Evolutionary conservation across 83 land plant species (phyloP), one percentile per base, ranked within the genome.

Genomic region (Diphasiastrum complanatum): DNA sequence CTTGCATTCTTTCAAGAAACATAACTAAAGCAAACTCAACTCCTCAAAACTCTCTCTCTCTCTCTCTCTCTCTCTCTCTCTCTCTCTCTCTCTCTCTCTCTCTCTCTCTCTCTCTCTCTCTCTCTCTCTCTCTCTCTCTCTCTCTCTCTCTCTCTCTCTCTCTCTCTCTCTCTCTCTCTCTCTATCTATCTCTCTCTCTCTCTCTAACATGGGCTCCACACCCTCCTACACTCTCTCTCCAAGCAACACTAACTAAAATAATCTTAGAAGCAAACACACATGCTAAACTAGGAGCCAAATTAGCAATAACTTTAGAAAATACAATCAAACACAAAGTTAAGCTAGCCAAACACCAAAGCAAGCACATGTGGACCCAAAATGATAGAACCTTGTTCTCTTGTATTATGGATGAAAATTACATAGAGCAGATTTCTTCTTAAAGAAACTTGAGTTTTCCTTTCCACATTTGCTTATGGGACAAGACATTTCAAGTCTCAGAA

Each of bases 31-130:
- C 8, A 8, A 16, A 8, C 19, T 3, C 19, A 3, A 3, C 11
- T 47, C 49, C 24, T 25, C 24, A 20, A 19, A 20, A 19, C 49
- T 47, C 49, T 47, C 49, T 47, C 49, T 47, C 49, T 47, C 49
- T 47, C 49, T 47, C 49, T 47, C 49, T 47, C 49, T 47, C 49
- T 47, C 49, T 47, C 49, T 47, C 49, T 47, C 49, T 47, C 49
- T 47, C 49, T 47, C 49, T 47, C 49, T 47, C 49, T 47, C 49
- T 47, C 49, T 47, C 49, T 47, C 49, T 47, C 49, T 47, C 49
- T 47, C 49, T 47, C 49, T 47, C 49, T 40, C 43, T 40, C 43
- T 40, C 43, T 40, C 43, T 40, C 43, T 40, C 43, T 40, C 43
- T 40, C 43, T 40, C 43, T 40, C 43, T 40, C 43, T 40, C 43